Evolutionary conservation across 148 eudicot genomes (phyloP).

Genomic region (Drosera capensis): DNA sequence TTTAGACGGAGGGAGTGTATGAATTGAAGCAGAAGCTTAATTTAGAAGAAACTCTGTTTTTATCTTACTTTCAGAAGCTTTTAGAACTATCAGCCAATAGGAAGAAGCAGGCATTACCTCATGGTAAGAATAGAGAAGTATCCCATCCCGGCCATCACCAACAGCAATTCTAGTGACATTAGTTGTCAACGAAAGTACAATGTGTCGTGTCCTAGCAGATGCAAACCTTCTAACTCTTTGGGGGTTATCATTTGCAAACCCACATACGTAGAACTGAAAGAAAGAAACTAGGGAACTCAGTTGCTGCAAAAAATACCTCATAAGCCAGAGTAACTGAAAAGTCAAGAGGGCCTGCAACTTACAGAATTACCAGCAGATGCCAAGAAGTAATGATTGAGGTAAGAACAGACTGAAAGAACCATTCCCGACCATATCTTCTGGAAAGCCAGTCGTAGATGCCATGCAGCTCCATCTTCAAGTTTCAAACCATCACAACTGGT

Average conservation of each 20-base stretch:
- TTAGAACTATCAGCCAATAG: not conserved
- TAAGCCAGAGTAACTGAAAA: not conserved
- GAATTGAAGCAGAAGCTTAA: too few species aligned
- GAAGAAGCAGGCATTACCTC: slow-evolving; percentile 33
- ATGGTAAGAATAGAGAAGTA: slow-evolving; percentile 63
- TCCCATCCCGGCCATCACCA: slow-evolving; percentile 96
- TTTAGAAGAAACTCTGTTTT: too few species aligned
- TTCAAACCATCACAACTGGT: slow-evolving; percentile 50
- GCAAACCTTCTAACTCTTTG: slow-evolving; percentile 65
- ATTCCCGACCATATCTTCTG: slow-evolving; percentile 47
- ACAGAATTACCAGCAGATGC: slow-evolving; percentile 85
- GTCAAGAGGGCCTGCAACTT: slow-evolving; percentile 17
- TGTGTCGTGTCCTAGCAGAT: slow-evolving; percentile 58
- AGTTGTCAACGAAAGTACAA: slow-evolving; percentile 66
- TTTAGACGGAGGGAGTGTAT: too few species aligned
- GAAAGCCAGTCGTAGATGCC: slow-evolving; percentile 53
- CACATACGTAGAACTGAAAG: slow-evolving; percentile 74
- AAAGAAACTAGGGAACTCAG: too few species aligned
- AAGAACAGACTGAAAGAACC: slow-evolving; percentile 74
- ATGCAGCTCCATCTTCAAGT: slow-evolving; percentile 76
- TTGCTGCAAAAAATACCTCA: slow-evolving; percentile 5
- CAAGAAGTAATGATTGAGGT: slow-evolving; percentile 76
- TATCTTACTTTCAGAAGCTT: not conserved
- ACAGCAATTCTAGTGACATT: slow-evolving; percentile 79
- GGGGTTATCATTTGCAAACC: slow-evolving; percentile 61